A percentile compares a stretch with the other conserved stretches of the same genome.
phyloP scores from a whole-genome alignment of 495 filamentous ascomycete species.

The Trichocladium antarcticum region DNA sequence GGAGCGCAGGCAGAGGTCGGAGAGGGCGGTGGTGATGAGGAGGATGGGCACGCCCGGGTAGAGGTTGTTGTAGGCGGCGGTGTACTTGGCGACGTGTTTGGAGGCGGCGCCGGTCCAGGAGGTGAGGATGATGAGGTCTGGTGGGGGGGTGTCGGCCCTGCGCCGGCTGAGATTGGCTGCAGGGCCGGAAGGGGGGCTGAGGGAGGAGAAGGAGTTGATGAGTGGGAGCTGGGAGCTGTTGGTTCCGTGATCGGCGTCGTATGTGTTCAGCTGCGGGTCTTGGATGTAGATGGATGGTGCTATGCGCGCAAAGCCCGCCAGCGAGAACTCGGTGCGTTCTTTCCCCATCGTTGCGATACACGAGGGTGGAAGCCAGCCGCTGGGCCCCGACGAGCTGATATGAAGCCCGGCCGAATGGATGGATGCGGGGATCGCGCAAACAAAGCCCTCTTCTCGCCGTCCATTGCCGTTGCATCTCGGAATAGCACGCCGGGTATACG shows the following conservation, averaged over 20 bases:
- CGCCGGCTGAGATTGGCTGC: background rate
- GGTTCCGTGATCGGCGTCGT: background rate
- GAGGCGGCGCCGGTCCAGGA: constrained; percentile 36
- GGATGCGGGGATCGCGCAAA: too few species aligned
- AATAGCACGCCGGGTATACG: too few species aligned
- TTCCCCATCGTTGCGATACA: background rate
- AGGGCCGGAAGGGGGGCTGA: background rate
- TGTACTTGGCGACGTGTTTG: constrained; percentile 36
- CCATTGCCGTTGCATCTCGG: too few species aligned
- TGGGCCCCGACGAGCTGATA: too few species aligned
- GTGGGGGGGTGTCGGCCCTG: constrained; percentile 3
- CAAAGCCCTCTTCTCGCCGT: too few species aligned
- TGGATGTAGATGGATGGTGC: constrained; percentile 12
- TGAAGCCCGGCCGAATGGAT: too few species aligned
- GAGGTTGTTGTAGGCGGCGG: constrained; percentile 28
- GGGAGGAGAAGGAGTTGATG: background rate
- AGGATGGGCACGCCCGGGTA: constrained; percentile 33
- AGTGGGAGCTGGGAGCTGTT: background rate
- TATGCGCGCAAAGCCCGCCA: constrained; percentile 8
- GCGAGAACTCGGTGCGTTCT: background rate
- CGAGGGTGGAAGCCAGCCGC: too few species aligned
- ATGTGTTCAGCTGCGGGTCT: background rate
- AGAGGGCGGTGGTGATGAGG: constrained; percentile 18
- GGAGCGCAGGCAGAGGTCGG: constrained; percentile 14
- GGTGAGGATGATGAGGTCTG: constrained; percentile 32